Percentiles rank a stretch among this genome's conserved stretches.
phyloP scores from a whole-genome alignment of 1,284 basidiomycete genomes.

The Mycosarcoma mackinlayi region DNA sequence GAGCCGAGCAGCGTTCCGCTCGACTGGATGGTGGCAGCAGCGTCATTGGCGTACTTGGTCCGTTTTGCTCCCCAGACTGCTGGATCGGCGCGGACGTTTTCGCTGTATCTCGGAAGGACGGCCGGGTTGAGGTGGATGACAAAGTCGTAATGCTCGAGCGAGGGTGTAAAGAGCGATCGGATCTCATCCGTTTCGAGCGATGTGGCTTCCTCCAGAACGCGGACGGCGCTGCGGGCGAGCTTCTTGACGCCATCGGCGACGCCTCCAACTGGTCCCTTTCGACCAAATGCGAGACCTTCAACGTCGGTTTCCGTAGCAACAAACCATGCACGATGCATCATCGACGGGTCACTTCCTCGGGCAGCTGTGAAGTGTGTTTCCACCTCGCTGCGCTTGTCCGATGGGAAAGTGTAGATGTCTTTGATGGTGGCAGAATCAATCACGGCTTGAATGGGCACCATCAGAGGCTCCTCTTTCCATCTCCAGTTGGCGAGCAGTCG shows the following conservation, averaged over 20 bases:
- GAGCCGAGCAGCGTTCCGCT: constrained; percentile 57
- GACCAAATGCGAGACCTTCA: constrained; percentile 79
- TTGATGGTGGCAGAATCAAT: constrained; percentile 58
- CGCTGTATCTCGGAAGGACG: constrained; percentile 77
- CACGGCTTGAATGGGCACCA: constrained; percentile 70
- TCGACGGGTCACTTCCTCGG: constrained; percentile 65
- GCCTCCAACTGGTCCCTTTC: constrained; percentile 47
- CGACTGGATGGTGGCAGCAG: constrained; percentile 6
- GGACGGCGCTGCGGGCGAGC: constrained; percentile 49
- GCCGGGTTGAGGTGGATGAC: constrained; percentile 79
- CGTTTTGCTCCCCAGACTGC: constrained; percentile 45
- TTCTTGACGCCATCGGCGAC: constrained; percentile 58
- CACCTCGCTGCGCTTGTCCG: constrained; percentile 73
- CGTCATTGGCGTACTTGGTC: constrained; percentile 73
- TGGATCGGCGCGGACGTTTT: constrained; percentile 67
- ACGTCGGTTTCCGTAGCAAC: constrained; percentile 83
- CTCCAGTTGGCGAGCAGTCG: constrained; percentile 82
- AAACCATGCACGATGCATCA: constrained; percentile 77
- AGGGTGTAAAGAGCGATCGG: constrained; percentile 84
- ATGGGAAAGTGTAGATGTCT: constrained; percentile 67
- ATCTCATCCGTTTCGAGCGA: constrained; percentile 13
- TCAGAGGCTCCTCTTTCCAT: constrained; percentile 74
- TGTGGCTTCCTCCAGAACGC: constrained; percentile 55
- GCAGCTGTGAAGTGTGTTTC: constrained; percentile 71
- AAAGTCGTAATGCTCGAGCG: constrained; percentile 85